phyloP scores from a whole-genome alignment of 768 basidiomycete species.

The Boletus pseudo-olivaceus region DNA sequence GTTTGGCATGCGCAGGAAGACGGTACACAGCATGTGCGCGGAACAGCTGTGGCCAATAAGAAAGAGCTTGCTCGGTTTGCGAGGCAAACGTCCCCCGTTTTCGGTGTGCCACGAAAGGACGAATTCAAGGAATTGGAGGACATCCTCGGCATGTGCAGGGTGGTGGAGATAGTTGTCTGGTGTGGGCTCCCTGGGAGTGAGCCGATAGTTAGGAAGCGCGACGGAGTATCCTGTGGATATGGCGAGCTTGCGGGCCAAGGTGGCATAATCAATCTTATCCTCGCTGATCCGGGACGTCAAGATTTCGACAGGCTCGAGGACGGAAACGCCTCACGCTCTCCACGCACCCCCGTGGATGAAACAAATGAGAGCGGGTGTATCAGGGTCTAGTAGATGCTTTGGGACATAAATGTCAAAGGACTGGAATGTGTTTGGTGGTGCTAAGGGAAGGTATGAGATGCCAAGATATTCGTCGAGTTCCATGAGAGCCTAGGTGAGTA shows the following conservation, averaged over 20 bases:
- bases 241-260: slow-evolving; percentile 53
- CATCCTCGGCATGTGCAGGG: slow-evolving; percentile 68
- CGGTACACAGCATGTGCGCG: slow-evolving; percentile 73
- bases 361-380: slow-evolving; percentile 47
- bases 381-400: background rate
- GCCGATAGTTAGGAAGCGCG: slow-evolving; percentile 74
- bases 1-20: slow-evolving; percentile 53
- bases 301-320: background rate
- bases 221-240: slow-evolving; percentile 51
- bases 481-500: background rate
- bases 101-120: slow-evolving; percentile 41
- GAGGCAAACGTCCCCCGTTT: slow-evolving; percentile 22
- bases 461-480: slow-evolving; percentile 13
- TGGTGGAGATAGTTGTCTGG: slow-evolving; percentile 46
- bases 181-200: slow-evolving; percentile 48
- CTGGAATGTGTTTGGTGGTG: slow-evolving; percentile 33
- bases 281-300: slow-evolving; percentile 50
- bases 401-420: slow-evolving; percentile 57
- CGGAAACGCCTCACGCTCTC: slow-evolving; percentile 52
- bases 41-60: slow-evolving; percentile 79
- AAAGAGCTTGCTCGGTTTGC: slow-evolving; percentile 44
- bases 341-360: slow-evolving; percentile 87
- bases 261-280: slow-evolving; percentile 61
- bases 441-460: slow-evolving; percentile 35
- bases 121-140: slow-evolving; percentile 59